Evolutionary conservation across 352 stramenopile genomes (phyloP).

Genomic region (Phytophthora hybrid): DNA sequence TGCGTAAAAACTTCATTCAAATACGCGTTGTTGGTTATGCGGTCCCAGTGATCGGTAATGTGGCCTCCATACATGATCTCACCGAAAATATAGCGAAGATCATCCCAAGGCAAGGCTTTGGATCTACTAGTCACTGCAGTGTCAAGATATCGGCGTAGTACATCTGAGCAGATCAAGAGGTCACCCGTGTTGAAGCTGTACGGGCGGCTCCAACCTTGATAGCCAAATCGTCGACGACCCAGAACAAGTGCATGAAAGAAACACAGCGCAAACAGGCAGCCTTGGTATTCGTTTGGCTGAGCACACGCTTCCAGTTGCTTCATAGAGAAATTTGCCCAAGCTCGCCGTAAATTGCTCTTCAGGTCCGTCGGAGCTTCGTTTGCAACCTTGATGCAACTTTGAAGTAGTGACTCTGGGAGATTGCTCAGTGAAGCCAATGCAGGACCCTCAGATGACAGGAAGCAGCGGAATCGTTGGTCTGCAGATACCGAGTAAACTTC

Average conservation of each 20-base stretch:
- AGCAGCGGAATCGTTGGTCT: slow-evolving; percentile 95
- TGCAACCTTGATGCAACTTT: slow-evolving; percentile 90
- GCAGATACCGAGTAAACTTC: slow-evolving; percentile 83
- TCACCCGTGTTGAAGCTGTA: slow-evolving; percentile 97
- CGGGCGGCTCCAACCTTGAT: slow-evolving; percentile 92
- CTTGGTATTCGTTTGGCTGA: slow-evolving; percentile 90
- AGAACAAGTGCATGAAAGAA: slow-evolving; percentile 96
- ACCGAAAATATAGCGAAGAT: slow-evolving; percentile 92
- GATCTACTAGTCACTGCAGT: slow-evolving; percentile 32
- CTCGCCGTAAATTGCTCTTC: slow-evolving; percentile 84
- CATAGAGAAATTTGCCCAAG: slow-evolving; percentile 81
- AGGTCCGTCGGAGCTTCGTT: slow-evolving; percentile 86
- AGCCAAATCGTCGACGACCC: slow-evolving; percentile 90
- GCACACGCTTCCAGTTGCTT: slow-evolving; percentile 79
- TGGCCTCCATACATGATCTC: slow-evolving; percentile 94
- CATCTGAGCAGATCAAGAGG: slow-evolving; percentile 92
- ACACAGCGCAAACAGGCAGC: slow-evolving; percentile 94
- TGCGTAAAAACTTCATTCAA: slow-evolving; percentile 70
- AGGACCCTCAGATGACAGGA: slow-evolving; percentile 93
- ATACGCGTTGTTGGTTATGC: slow-evolving; percentile 86
- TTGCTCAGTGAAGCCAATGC: slow-evolving; percentile 87
- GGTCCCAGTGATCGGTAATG: slow-evolving; percentile 88
- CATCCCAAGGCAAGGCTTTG: slow-evolving; percentile 75
- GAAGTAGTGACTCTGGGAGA: slow-evolving; percentile 86
- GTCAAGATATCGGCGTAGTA: slow-evolving; percentile 78